Evolutionary conservation across 1,284 basidiomycete genomes (phyloP).

Genomic region (Tylopilus sp.): DNA sequence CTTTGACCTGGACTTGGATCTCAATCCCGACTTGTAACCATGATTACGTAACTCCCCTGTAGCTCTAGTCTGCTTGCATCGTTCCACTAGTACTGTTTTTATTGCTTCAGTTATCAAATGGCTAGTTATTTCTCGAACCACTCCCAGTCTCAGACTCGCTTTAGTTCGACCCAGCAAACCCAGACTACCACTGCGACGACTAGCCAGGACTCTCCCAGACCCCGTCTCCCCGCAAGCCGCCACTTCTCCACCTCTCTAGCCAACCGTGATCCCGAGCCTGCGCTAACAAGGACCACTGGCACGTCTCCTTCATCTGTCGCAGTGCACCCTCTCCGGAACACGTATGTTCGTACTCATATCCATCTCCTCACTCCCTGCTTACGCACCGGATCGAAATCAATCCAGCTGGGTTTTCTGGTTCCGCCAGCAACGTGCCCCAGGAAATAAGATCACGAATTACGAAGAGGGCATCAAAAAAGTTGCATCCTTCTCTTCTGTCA

Average conservation of each 20-base stretch:
- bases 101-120: conserved; percentile 35
- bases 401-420: conserved; percentile 83
- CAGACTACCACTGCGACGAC: conserved; percentile 33
- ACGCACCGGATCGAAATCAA: conserved; percentile 10
- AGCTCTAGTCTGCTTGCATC: conserved; percentile 2
- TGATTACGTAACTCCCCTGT: conserved; percentile 29
- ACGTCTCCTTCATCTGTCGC: conserved; percentile 19
- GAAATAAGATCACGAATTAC: conserved; percentile 76
- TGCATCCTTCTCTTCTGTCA: conserved; percentile 69
- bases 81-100: conserved; percentile 11
- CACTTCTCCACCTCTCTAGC: conserved; percentile 71
- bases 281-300: conserved; percentile 21
- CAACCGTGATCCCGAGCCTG: conserved; percentile 32
- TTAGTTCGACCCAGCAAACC: conserved; percentile 47
- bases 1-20: conserved; percentile 73
- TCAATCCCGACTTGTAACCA: conserved; percentile 62
- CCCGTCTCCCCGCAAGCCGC: conserved; percentile 56
- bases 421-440: conserved; percentile 75
- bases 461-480: conserved; percentile 87
- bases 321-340: conserved; percentile 75
- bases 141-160: conserved; percentile 67
- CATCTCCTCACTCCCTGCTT: conserved; percentile 14
- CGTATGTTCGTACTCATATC: conserved; percentile 59
- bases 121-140: conserved; percentile 77
- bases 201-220: conserved; percentile 32